Base-by-base conservation (phyloP, 2,329 filamentous ascomycete species). In the Ophiostoma tasmaniense region DNA sequence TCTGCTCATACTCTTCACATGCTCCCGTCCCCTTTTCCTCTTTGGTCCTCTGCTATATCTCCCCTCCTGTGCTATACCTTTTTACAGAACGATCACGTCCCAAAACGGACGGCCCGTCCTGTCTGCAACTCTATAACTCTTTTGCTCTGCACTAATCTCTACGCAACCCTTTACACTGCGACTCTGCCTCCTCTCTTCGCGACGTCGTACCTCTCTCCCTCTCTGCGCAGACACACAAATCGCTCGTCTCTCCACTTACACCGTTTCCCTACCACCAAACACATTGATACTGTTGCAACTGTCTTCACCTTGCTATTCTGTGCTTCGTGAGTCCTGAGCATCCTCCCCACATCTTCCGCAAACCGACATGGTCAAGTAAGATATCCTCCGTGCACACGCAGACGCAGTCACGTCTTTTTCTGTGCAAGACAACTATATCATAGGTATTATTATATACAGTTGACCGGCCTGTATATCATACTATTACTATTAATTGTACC, bases 191-290 rank as follows among this genome's bases (percentile, higher is more conserved):
- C 50, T 55, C 50, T 25, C n/a, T 20, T 45, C 42, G 42, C 42
- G 20, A 45, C 42, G 42, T 45, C 42, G 42, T 20, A 45, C 17
- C 42, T 45, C 42, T 20, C 17, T n/a, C 42, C 17, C 42, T 45
- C 42, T n/a, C 14, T 42, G 39, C n/a, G 45, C 64, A 64, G 28
- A 62, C 22, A 64, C 62, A 64, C 35, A 64, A 61, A 50, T 37
- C 66, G 65, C 11, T 64, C 28, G 59, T 39, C 67, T 65, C 69
- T 64, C 64, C 64, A 70, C 69, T 68, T 70, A 20, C 52, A 66
- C 52, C 64, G 64, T 61, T 45, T 66, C 64, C 66, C 39, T 68
- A 50, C 64, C 33, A 64, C 22, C 62, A 37, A 14, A 55, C 50
- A 25, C 22, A 55, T 28, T 25, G 50, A 55, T 55, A 25, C 50